Evolutionary conservation across 441 rosid genomes (phyloP).

Genomic region (Gossypium trilobum): DNA sequence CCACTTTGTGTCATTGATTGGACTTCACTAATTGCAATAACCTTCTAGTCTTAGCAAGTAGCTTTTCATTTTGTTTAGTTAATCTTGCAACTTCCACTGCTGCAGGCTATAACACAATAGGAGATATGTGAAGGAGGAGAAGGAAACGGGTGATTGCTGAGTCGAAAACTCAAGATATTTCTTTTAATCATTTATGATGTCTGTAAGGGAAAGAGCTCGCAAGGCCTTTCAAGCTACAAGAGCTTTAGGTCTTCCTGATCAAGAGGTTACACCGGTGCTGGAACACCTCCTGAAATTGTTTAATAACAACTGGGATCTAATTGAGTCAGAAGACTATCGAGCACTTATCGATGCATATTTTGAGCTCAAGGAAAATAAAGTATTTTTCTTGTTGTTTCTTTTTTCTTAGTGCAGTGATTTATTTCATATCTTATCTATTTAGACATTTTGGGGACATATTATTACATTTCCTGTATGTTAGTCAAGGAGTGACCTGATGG

Average conservation of each 20-base stretch:
- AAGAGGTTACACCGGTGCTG: slow-evolving; percentile 41
- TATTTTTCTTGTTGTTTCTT: background rate
- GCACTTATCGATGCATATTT: slow-evolving; percentile 49
- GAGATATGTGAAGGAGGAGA: background rate
- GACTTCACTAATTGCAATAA: background rate
- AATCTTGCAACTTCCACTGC: background rate
- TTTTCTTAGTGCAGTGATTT: background rate
- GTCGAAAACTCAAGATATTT: background rate
- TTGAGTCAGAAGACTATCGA: slow-evolving; percentile 49
- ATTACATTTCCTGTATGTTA: background rate
- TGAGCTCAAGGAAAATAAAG: slow-evolving; percentile 34
- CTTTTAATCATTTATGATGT: slow-evolving; percentile 12
- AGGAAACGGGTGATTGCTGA: background rate
- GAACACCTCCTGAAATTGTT: slow-evolving; percentile 29
- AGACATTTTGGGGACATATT: background rate
- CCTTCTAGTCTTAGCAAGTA: background rate
- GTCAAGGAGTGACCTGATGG: background rate
- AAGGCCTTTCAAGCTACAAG: slow-evolving; percentile 42
- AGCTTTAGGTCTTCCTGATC: slow-evolving; percentile 33
- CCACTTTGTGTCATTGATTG: background rate
- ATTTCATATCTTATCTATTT: background rate
- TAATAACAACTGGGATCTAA: slow-evolving; percentile 43
- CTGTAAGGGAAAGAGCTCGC: slow-evolving; percentile 21
- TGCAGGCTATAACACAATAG: background rate
- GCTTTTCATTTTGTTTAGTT: background rate